Evolutionary conservation across 1,139 yeast species (phyloP).

Genomic region (Scheffersomyces stambukii): DNA sequence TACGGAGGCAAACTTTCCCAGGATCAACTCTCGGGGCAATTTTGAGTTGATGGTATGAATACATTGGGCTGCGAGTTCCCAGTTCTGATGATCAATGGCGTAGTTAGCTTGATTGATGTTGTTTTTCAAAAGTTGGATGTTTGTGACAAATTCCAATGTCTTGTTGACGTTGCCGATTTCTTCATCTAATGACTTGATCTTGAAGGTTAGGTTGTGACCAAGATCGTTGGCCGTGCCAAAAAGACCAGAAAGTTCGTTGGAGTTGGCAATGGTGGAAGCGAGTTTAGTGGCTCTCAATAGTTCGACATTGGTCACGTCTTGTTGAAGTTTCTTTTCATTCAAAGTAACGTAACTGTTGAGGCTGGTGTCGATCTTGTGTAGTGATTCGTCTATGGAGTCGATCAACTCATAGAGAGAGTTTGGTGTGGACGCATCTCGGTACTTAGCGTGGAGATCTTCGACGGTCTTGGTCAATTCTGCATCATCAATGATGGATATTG

Average conservation of each 20-base stretch:
- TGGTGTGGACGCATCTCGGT: conserved; percentile 10
- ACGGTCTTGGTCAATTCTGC: conserved; percentile 6
- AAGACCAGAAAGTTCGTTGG: conserved; percentile 46
- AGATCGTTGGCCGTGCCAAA: conserved; percentile 60
- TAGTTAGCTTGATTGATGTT: conserved; percentile 64
- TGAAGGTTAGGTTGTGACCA: conserved; percentile 64
- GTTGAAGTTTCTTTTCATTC: conserved; percentile 30
- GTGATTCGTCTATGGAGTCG: conserved; percentile 12
- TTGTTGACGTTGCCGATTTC: conserved; percentile 67
- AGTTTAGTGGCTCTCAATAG: conserved; percentile 36
- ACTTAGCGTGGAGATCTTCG: conserved; percentile 6
- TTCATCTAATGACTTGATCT: conserved; percentile 64
- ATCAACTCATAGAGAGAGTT: conserved; percentile 13
- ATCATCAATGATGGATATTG: conserved; percentile 2
- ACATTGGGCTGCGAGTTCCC: conserved; percentile 70
- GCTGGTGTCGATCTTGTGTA: conserved; percentile 14
- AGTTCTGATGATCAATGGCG: conserved; percentile 63
- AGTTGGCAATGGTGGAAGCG: conserved; percentile 31
- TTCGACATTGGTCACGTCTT: conserved; percentile 34
- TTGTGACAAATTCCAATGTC: conserved; percentile 61
- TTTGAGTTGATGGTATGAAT: conserved; percentile 48
- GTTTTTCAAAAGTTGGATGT: conserved; percentile 59
- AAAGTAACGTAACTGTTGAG: conserved; percentile 22
- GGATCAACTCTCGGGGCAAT: conserved; percentile 49
- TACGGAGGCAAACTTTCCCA: conserved; percentile 71